These are phyloP conservation scores for Corynespora cassiicola DNA, from an alignment of 2,329 filamentous ascomycete species.

Conservation along the genomic window DNA sequence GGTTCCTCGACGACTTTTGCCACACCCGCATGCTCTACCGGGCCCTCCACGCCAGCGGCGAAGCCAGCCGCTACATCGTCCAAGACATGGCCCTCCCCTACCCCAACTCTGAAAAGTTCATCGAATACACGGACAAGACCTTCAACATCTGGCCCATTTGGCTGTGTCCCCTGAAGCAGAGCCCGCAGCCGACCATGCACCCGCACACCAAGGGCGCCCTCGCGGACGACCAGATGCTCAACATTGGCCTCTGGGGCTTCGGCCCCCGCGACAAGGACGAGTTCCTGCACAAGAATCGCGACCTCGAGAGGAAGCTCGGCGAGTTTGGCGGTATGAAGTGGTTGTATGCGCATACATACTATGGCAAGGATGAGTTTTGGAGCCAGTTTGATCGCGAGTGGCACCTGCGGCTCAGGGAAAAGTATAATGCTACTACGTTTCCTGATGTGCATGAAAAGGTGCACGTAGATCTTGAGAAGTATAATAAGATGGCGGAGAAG, in stretches of 20 bases:
- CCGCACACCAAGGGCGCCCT: conserved; percentile 37
- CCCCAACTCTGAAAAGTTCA: conserved; percentile 50
- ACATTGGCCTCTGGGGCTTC: conserved; percentile 78
- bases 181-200: conserved; percentile 40
- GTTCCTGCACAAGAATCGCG: conserved; percentile 63
- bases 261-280: conserved; percentile 53
- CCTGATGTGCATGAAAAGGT: conserved; percentile 74
- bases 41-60: conserved; percentile 67
- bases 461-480: conserved; percentile 50
- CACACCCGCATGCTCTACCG: conserved; percentile 71
- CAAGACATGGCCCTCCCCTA: conserved; percentile 66
- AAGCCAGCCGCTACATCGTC: conserved; percentile 67
- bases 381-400: conserved; percentile 64
- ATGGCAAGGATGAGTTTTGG: conserved; percentile 74
- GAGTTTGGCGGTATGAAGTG: conserved; percentile 71
- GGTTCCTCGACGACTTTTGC: conserved; percentile 66
- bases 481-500: conserved; percentile 29
- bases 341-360: conserved; percentile 74
- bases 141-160: conserved; percentile 56
- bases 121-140: conserved; percentile 48
- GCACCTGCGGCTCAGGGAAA: conserved; percentile 65
- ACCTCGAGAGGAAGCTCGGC: conserved; percentile 65
- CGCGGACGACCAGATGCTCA: conserved; percentile 52
- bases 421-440: conserved; percentile 65
- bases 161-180: conserved; percentile 54